Conservation (phyloP, 257 asterid species). For the Gentiana straminea region DNA sequence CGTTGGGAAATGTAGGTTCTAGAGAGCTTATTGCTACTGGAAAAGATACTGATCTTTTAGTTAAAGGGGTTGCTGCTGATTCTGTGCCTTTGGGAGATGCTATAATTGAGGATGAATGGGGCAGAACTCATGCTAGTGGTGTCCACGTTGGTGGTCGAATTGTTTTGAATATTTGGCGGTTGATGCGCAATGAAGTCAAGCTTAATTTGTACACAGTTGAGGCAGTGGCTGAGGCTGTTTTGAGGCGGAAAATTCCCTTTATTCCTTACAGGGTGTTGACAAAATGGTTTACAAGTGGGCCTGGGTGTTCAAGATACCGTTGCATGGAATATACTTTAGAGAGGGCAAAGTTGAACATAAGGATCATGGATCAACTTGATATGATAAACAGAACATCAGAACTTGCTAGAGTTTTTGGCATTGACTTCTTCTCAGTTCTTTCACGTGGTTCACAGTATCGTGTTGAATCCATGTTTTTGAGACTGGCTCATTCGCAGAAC, state of each 20-base stretch:
- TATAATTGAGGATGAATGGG: conserved; percentile 93
- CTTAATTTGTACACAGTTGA: conserved; percentile 75
- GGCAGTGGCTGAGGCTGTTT: conserved; percentile 81
- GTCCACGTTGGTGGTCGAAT: conserved; percentile 92
- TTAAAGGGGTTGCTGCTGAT: conserved; percentile 33
- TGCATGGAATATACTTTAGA: conserved; percentile 57
- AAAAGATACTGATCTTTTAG: conserved; percentile 30
- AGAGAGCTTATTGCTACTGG: conserved; percentile 23
- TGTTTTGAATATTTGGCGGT: conserved; percentile 88
- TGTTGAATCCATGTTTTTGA: conserved; percentile 88
- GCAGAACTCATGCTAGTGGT: conserved; percentile 96
- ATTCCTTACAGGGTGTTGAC: conserved; percentile 63
- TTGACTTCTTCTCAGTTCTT: conserved; percentile 88
- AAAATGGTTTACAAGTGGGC: conserved; percentile 87
- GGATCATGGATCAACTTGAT: conserved; percentile 80
- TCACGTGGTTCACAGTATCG: conserved; percentile 98
- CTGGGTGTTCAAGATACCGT: conserved; percentile 68
- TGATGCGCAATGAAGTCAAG: conserved; percentile 88
- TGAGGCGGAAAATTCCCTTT: conserved; percentile 68
- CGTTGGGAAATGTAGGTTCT: conserved; percentile 30
- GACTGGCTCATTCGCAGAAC: conserved; percentile 88
- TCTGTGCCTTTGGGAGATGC: conserved; percentile 37
- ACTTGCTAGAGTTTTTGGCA: conserved; percentile 96
- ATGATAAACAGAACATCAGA: conserved; percentile 92
- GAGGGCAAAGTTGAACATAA: conserved; percentile 74